Evolutionary conservation across 75 land plant species (phyloP), one percentile per base, ranked within the genome.

Genomic region (Isoetes taiwanensis): DNA sequence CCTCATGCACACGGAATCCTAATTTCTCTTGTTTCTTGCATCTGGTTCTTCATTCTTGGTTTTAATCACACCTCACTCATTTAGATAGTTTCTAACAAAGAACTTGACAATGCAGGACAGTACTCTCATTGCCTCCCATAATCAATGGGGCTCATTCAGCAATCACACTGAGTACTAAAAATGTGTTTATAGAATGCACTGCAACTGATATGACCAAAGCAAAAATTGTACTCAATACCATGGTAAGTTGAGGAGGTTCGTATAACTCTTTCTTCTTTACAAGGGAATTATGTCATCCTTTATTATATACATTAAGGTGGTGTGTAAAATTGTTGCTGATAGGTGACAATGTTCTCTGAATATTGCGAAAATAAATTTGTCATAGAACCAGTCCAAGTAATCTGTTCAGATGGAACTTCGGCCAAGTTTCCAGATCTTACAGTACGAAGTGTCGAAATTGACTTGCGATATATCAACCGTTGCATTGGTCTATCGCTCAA

Each of bases 121-220:
- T 94, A 6, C 61, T 94, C 43, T 94, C 99, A 39, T 63, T 89
- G 30, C 99, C 99, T 29, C 99, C 99, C 57, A 94, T 94, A 30
- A 94, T 94, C 19, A 94, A 94, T 74, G 73, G 96, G 54, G 96
- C 96, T 24, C 99, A 88, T 72, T 94, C 99, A 21, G 96, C 99
- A 31, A 94, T 94, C 37, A 70, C 76, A 20, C 62, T 94, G 58
- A 70, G 74, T 63, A 94, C 99, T n/a, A 94, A 76, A 71, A 94
- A 88, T 73, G 79, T 94, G 4, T 81, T 94, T 33, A 84, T 94
- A 55, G 99, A 94, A 66, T 94, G 99, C 65, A 94, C 99, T 52
- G 99, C 96, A 20, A 88, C 96, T 28, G 99, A 94, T 69, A 65
- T 88, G 67, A 84, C 90, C 21, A 88, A 88, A 70, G 99, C 96